These are phyloP conservation scores for Polytrichum commune DNA, from an alignment of 225 moss, liverwort and hornwort genomes.

Conservation along the genomic window DNA sequence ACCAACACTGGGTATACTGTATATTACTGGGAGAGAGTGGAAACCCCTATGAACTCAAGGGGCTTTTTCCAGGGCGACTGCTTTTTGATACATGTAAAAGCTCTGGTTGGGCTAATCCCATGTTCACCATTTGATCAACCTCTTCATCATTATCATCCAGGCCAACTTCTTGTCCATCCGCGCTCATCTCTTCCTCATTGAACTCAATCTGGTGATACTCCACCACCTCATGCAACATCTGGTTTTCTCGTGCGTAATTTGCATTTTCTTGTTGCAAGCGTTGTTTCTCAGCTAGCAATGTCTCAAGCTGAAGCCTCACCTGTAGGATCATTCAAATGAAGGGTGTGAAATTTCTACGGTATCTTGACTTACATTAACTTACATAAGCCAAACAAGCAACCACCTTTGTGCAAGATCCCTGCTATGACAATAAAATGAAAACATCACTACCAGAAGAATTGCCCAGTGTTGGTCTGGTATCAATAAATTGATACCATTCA, in stretches of 20 bases:
- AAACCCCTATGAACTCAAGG: background rate
- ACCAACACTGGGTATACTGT: too few relatives aligned
- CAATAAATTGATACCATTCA: too few relatives aligned
- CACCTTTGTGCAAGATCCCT: too few relatives aligned
- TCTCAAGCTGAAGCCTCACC: constrained; percentile 91
- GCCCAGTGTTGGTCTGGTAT: too few relatives aligned
- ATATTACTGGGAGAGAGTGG: too few relatives aligned
- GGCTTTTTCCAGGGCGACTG: background rate
- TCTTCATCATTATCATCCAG: constrained; percentile 49
- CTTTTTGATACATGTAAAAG: too few relatives aligned
- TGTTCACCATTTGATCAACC: constrained; percentile 45
- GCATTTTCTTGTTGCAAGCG: constrained; percentile 94
- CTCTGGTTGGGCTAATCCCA: constrained; percentile 7
- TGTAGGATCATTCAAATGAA: constrained; percentile 18
- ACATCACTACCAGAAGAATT: too few relatives aligned
- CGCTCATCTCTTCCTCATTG: constrained; percentile 49
- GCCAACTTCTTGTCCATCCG: constrained; percentile 33
- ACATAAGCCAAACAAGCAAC: too few relatives aligned
- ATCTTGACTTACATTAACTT: too few relatives aligned
- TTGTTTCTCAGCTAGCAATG: constrained; percentile 88
- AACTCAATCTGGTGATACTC: constrained; percentile 84
- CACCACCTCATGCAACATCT: constrained; percentile 90
- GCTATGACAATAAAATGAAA: too few relatives aligned
- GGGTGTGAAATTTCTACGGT: too few relatives aligned
- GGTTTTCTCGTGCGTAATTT: constrained; percentile 82